Percentiles rank a stretch among this genome's conserved stretches.
Conservation (phyloP, 2,329 filamentous ascomycete genomes). For the Aspergillus fischeri region DNA sequence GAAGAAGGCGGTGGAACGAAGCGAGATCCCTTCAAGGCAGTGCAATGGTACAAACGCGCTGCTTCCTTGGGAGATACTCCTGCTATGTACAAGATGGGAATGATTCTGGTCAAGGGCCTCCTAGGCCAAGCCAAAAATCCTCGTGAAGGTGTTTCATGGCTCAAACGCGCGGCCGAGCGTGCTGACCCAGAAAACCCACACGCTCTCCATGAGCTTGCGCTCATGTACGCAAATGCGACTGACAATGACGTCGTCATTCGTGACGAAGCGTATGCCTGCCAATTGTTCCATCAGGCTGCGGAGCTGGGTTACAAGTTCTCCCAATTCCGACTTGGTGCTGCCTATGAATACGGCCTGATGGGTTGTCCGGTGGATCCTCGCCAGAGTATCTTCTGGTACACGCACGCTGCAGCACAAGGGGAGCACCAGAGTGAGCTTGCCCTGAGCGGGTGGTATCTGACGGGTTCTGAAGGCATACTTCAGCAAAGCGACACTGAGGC, state of each 20-base stretch:
- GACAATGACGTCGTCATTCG: constrained; percentile 68
- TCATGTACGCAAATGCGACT: constrained; percentile 55
- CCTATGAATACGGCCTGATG: constrained; percentile 83
- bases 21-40: constrained; percentile 85
- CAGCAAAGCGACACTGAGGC: constrained; percentile 93
- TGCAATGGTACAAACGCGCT: constrained; percentile 96
- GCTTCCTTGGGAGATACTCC: constrained; percentile 85
- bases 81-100: constrained; percentile 97
- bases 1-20: constrained; percentile 92
- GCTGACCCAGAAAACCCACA: constrained; percentile 91
- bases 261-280: constrained; percentile 77
- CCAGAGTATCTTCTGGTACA: constrained; percentile 90
- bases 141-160: constrained; percentile 82
- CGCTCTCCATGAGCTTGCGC: constrained; percentile 79
- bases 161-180: constrained; percentile 85
- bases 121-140: constrained; percentile 82
- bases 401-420: constrained; percentile 80
- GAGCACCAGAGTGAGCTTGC: constrained; percentile 90
- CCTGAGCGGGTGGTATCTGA: constrained; percentile 90
- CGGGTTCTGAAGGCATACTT: constrained; percentile 80
- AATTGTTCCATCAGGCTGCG: constrained; percentile 78
- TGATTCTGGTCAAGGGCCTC: constrained; percentile 89
- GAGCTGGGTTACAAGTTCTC: constrained; percentile 92
- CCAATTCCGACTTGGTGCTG: constrained; percentile 82
- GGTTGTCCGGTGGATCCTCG: constrained; percentile 79